phyloP scores from a whole-genome alignment of 2,329 filamentous ascomycete species.

The Sclerotinia trifoliorum region DNA sequence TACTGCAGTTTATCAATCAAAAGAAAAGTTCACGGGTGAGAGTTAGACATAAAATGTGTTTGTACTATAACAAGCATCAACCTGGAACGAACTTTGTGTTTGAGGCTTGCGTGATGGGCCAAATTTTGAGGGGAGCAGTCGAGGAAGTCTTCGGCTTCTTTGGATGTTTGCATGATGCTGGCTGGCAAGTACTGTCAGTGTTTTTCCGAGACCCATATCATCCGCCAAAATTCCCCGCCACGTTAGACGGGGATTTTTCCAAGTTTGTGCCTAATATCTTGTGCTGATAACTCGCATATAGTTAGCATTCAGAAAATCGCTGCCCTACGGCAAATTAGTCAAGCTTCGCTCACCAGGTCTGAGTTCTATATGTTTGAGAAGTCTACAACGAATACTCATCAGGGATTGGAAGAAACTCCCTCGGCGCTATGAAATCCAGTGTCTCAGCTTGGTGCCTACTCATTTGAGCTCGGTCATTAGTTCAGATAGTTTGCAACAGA shows the following conservation, averaged over 20 bases:
- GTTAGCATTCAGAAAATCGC: background rate
- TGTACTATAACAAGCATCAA: constrained; percentile 48
- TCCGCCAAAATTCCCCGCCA: constrained; percentile 58
- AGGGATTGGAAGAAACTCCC: constrained; percentile 42
- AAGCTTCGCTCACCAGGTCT: constrained; percentile 27
- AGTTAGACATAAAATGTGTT: constrained; percentile 42
- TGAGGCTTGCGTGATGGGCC: background rate
- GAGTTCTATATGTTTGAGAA: constrained; percentile 29
- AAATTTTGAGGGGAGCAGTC: background rate
- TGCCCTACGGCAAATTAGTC: background rate
- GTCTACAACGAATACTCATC: constrained; percentile 41
- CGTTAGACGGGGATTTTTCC: constrained; percentile 59
- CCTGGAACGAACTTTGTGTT: constrained; percentile 31
- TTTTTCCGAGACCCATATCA: constrained; percentile 58
- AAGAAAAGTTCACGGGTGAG: background rate
- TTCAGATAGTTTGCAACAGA: background rate
- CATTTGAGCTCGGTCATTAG: background rate
- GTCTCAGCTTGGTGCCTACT: constrained; percentile 44
- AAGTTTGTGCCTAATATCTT: constrained; percentile 70
- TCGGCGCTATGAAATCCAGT: constrained; percentile 43
- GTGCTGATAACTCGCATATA: constrained; percentile 61
- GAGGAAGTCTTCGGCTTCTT: constrained; percentile 35
- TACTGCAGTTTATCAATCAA: constrained; percentile 35
- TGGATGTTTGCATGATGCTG: constrained; percentile 45
- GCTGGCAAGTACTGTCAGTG: constrained; percentile 49